Conservation (phyloP, 495 filamentous ascomycete species). For the Hypoxylon perforatum region DNA sequence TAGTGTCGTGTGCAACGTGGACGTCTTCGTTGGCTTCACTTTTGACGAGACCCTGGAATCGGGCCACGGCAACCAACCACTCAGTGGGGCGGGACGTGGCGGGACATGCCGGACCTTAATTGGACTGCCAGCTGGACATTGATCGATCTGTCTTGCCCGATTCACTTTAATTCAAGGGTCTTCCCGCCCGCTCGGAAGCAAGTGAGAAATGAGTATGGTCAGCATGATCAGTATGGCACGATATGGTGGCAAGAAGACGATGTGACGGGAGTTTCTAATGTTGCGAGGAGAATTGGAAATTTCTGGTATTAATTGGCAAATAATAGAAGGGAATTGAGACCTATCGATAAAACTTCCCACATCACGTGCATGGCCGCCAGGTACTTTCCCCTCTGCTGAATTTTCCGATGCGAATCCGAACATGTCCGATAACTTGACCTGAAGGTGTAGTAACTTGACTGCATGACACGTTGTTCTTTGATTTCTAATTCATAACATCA, state of each 20-base stretch:
- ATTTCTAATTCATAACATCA: not conserved
- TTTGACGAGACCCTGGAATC: slow-evolving; percentile 44
- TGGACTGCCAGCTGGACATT: slow-evolving; percentile 27
- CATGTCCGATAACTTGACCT: not conserved
- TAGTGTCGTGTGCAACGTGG: slow-evolving; percentile 56
- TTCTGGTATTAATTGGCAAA: slow-evolving; percentile 24
- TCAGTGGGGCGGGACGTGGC: slow-evolving; percentile 34
- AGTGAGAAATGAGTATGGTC: slow-evolving; percentile 8
- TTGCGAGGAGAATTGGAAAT: not conserved
- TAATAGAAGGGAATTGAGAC: slow-evolving; percentile 20
- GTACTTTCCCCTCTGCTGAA: not conserved
- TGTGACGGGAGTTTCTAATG: slow-evolving; percentile 3
- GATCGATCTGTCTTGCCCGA: slow-evolving; percentile 23
- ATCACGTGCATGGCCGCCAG: not conserved
- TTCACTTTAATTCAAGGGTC: slow-evolving; percentile 27
- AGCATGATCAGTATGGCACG: slow-evolving; percentile 7
- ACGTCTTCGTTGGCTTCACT: slow-evolving; percentile 53
- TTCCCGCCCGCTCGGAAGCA: slow-evolving; percentile 25
- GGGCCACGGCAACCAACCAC: slow-evolving; percentile 35
- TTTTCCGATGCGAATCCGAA: not conserved
- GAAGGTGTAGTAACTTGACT: not conserved
- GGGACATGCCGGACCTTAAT: slow-evolving; percentile 25
- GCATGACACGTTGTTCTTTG: not conserved
- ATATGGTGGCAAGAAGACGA: not conserved
- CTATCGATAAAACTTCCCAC: slow-evolving; percentile 32